phyloP scores from a whole-genome alignment of 1,139 yeast species.

The Lodderomyces jiufengensis region DNA sequence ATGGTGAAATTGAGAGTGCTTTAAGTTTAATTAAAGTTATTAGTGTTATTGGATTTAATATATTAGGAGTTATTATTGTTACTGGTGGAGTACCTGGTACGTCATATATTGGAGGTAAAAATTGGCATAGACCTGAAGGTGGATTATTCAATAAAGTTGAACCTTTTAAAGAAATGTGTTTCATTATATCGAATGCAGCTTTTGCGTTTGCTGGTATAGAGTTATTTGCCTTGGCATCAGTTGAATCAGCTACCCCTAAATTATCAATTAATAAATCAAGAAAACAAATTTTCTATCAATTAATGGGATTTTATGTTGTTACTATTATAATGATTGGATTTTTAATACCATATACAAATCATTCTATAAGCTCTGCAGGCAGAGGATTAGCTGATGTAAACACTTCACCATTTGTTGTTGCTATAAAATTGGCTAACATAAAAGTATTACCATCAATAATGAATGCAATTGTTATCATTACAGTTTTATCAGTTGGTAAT shows the following conservation, averaged over 20 bases:
- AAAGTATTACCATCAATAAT: constrained; percentile 32
- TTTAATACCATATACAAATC: constrained; percentile 27
- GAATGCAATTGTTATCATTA: constrained; percentile 30
- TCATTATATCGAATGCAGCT: constrained; percentile 22
- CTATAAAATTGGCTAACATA: constrained; percentile 30
- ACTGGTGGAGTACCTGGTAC: constrained; percentile 31
- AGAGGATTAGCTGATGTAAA: constrained; percentile 22
- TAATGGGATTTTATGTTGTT: constrained; percentile 28
- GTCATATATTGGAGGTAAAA: constrained; percentile 28
- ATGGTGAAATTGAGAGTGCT: constrained; percentile 34
- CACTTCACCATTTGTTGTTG: constrained; percentile 41
- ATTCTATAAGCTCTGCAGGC: constrained; percentile 12
- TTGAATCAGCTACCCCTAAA: constrained; percentile 32
- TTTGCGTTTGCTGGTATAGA: constrained; percentile 28
- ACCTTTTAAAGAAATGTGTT: constrained; percentile 26
- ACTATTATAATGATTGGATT: constrained; percentile 31
- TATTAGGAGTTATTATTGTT: constrained; percentile 28
- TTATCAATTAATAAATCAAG: constrained; percentile 33
- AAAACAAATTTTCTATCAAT: constrained; percentile 35
- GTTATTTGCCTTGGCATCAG: constrained; percentile 35
- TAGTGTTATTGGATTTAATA: constrained; percentile 32
- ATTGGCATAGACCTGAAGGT: constrained; percentile 32
- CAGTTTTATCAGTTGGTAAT: constrained; percentile 33
- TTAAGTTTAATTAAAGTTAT: constrained; percentile 29
- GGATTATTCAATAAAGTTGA: constrained; percentile 26